Conservation (phyloP, 1,284 basidiomycete genomes). For the Pholiota adiposa region DNA sequence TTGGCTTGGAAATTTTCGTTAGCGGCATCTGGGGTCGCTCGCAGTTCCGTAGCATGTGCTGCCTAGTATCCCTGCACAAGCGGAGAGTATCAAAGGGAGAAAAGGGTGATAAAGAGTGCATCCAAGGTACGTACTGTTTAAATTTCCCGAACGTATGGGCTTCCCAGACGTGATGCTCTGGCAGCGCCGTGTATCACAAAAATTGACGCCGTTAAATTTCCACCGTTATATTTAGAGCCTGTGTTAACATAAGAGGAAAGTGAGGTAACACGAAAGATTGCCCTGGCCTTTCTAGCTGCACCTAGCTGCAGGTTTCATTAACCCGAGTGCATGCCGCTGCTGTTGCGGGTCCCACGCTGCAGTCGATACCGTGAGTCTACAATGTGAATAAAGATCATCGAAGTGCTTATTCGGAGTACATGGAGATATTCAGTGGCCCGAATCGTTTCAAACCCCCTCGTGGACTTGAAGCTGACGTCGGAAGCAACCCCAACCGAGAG, state of each 20-base stretch:
- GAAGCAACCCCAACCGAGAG: not conserved
- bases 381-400: not conserved
- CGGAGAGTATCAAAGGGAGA: not conserved
- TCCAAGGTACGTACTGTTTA: not conserved
- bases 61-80: not conserved
- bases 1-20: not conserved
- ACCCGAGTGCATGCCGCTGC: not conserved
- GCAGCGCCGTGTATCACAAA: not conserved
- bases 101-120: not conserved
- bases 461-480: constrained; percentile 1
- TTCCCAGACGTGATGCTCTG: not conserved
- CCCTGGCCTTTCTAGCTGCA: not conserved
- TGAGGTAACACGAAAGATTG: not conserved
- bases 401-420: not conserved
- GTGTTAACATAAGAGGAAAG: not conserved
- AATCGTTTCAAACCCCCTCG: not conserved
- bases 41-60: not conserved
- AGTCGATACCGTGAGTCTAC: not conserved
- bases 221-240: not conserved
- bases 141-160: not conserved
- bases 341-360: not conserved
- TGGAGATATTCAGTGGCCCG: not conserved
- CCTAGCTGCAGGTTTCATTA: not conserved
- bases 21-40: not conserved
- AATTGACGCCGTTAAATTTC: not conserved